phyloP scores from a whole-genome alignment of 1,139 yeast species.

The Magnusiomyces tetraspermus region DNA sequence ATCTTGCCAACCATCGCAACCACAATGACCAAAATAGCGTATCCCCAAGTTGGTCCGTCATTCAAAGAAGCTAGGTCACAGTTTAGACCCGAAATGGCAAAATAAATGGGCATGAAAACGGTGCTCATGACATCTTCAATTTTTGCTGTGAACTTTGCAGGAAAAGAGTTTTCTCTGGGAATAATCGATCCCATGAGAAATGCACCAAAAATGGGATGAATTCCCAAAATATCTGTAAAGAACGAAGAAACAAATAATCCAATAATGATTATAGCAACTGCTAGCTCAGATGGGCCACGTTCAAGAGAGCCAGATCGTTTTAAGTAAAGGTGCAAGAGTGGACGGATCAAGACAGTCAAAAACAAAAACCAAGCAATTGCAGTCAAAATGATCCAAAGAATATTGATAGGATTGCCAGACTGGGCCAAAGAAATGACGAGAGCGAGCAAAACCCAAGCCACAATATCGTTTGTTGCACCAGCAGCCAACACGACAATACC shows the following conservation, averaged over 20 bases:
- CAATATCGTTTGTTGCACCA: conserved; percentile 66
- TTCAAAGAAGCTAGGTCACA: conserved; percentile 56
- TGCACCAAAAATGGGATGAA: conserved; percentile 75
- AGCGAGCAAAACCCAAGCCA: conserved; percentile 78
- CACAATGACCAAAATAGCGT: conserved; percentile 52
- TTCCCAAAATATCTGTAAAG: conserved; percentile 73
- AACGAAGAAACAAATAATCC: conserved; percentile 58
- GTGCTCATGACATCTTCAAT: conserved; percentile 69
- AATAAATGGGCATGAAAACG: conserved; percentile 63
- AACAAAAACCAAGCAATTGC: conserved; percentile 60
- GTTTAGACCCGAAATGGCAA: conserved; percentile 67
- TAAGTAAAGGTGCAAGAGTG: conserved; percentile 40
- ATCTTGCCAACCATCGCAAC: conserved; percentile 64
- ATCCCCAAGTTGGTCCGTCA: conserved; percentile 67
- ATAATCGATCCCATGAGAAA: conserved; percentile 65
- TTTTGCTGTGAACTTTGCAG: conserved; percentile 56
- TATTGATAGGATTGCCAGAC: conserved; percentile 55
- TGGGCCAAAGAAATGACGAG: conserved; percentile 67
- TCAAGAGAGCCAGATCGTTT: conserved; percentile 42
- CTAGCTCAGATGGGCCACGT: conserved; percentile 56
- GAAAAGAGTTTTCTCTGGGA: conserved; percentile 71
- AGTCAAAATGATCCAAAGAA: conserved; percentile 57
- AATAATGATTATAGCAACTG: conserved; percentile 47
- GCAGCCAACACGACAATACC: conserved; percentile 76
- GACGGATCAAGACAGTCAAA: conserved; percentile 47